Conservation (phyloP, 768 basidiomycete species). For the Boletus rex-veris region DNA sequence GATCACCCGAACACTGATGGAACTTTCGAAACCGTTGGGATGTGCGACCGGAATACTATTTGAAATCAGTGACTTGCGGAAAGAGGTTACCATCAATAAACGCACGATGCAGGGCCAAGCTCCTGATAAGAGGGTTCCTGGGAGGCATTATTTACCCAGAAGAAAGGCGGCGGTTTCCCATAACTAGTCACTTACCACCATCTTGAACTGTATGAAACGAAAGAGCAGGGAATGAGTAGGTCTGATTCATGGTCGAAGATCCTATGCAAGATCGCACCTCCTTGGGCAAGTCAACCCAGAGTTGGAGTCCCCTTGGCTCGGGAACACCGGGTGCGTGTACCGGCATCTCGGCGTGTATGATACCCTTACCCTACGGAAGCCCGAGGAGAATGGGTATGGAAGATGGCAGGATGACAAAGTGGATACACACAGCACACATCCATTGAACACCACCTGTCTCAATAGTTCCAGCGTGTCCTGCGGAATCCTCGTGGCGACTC, state of each 20-base stretch:
- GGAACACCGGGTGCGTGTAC: slow-evolving; percentile 62
- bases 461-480: slow-evolving; percentile 77
- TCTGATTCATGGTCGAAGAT: background rate
- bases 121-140: slow-evolving; percentile 85
- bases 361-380: slow-evolving; percentile 53
- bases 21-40: slow-evolving; percentile 65
- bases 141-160: background rate
- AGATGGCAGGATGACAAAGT: background rate
- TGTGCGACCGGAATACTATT: slow-evolving; percentile 68
- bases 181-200: slow-evolving; percentile 47
- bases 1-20: slow-evolving; percentile 75
- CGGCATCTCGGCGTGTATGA: slow-evolving; percentile 89
- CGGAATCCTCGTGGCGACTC: slow-evolving; percentile 88
- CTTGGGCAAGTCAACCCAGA: slow-evolving; percentile 83
- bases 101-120: slow-evolving; percentile 58
- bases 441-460: slow-evolving; percentile 87
- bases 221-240: slow-evolving; percentile 18
- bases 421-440: slow-evolving; percentile 75
- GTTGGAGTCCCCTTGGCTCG: slow-evolving; percentile 79
- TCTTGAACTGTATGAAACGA: slow-evolving; percentile 57
- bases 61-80: background rate
- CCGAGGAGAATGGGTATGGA: background rate
- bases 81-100: slow-evolving; percentile 8
- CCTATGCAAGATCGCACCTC: slow-evolving; percentile 36
- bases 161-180: background rate